Evolutionary conservation across 768 basidiomycete genomes (phyloP), one percentile per base, ranked within the genome.

Genomic region (Dictyophora rubrovolvata): DNA sequence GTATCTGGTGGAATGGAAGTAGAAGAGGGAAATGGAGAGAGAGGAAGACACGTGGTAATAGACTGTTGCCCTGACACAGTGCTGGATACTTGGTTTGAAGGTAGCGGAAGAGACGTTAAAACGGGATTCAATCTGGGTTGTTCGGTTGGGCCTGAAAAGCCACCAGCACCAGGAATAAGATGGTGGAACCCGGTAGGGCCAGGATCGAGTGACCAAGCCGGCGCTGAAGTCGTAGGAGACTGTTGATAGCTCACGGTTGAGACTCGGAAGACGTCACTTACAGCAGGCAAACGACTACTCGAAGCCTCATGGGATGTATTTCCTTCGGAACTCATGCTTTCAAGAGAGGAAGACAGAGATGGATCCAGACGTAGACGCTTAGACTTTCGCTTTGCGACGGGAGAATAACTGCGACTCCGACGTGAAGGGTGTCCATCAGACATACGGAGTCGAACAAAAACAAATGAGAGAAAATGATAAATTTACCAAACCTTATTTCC

Each of bases 1-100:
- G 56, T 57, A 36, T 61, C 56, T 28, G 61, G 57, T 18, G 56
- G 53, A 23, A 61, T 57, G 20, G 61, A 58, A n/a, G 61, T 57
- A 14, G 47, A 20, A 36, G 57, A 59, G 8, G 18, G 23, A 20
- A 59, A 59, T 20, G 46, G 56, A 12, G 48, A 48, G 28, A 51
- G 37, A 23, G 23, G 48, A 22, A 21, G 21, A 9, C 35, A 52
- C 9, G 22, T 51, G 37, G 5, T 14, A 34, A 28, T 18, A 16
- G 11, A 8, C 14, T 36, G 18, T 36, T 35, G 22, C 33, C 20
- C n/a, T 36, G 34, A 34, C 14, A 23, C 17, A 36, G 17, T 46
- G 34, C 21, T 9, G 10, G 48, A 17, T 16, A 7, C 16, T 11
- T 20, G 20, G 49, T 17, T 17, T 36, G 20, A 42, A 4, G n/a